phyloP scores from a whole-genome alignment of 2,329 filamentous ascomycete genomes.

The Colletotrichum echinochloae region DNA sequence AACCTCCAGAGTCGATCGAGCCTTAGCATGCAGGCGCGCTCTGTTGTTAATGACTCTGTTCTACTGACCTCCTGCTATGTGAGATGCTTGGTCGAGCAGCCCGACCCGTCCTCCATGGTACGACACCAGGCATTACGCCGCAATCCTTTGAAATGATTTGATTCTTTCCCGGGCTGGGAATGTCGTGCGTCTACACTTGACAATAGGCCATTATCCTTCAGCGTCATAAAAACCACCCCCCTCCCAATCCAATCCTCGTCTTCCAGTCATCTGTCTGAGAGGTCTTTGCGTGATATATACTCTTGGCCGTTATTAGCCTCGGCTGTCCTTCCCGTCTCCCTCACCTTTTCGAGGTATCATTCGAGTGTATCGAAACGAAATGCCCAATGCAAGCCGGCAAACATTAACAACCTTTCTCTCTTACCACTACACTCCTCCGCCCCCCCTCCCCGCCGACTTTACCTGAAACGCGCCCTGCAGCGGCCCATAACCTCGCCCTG shows the following conservation, averaged over 20 bases:
- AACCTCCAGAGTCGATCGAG: not conserved
- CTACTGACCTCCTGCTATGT: not conserved
- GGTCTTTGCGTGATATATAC: constrained; percentile 39
- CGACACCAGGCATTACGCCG: not conserved
- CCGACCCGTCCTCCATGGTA: not conserved
- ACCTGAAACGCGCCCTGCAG: constrained; percentile 89
- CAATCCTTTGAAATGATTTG: constrained; percentile 25
- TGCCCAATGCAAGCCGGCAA: constrained; percentile 28
- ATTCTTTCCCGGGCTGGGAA: constrained; percentile 35
- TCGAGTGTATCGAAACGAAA: constrained; percentile 42
- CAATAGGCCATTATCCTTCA: constrained; percentile 36
- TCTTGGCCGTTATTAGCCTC: constrained; percentile 39
- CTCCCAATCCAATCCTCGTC: constrained; percentile 26
- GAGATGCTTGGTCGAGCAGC: not conserved
- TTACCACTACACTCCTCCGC: not conserved
- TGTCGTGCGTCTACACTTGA: constrained; percentile 38
- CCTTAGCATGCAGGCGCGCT: not conserved
- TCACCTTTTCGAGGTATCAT: constrained; percentile 43
- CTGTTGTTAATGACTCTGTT: not conserved
- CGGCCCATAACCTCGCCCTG: constrained; percentile 99
- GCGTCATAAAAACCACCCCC: constrained; percentile 35
- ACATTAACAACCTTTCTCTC: constrained; percentile 29
- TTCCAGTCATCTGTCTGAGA: constrained; percentile 35
- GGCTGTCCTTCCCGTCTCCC: constrained; percentile 32
- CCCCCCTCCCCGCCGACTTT: constrained; percentile 45